A percentile compares a stretch with the other conserved stretches of the same genome.
Conservation (phyloP, 208 protist species). For the Phytomonas francai region DNA sequence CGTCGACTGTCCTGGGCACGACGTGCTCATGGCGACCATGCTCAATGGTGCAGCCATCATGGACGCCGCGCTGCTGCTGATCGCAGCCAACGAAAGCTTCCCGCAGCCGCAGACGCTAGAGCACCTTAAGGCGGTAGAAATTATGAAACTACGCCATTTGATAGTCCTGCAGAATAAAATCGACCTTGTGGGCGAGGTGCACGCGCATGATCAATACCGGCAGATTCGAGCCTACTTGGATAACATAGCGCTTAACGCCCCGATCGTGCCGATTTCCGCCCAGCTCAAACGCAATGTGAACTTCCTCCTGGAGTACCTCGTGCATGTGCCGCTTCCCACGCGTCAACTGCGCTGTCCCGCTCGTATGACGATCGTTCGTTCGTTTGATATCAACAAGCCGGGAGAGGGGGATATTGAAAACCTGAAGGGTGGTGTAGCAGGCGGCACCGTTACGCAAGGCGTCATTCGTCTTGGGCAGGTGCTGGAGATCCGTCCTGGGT, state of each 20-base stretch:
- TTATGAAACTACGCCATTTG: conserved; percentile 98
- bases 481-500: conserved; percentile 99
- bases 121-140: conserved; percentile 98
- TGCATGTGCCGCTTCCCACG: conserved; percentile 96
- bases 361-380: conserved; percentile 98
- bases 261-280: conserved; percentile 99
- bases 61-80: conserved; percentile 99
- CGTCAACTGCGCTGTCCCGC: conserved; percentile 92
- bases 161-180: conserved; percentile 99
- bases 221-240: conserved; percentile 90
- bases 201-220: conserved; percentile 93
- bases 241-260: conserved; percentile 90
- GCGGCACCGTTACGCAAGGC: conserved; percentile 97
- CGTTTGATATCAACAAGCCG: conserved; percentile 99
- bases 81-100: conserved; percentile 98
- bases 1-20: conserved; percentile 99
- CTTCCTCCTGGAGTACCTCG: conserved; percentile 96
- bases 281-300: conserved; percentile 99
- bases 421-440: conserved; percentile 97
- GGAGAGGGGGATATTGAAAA: conserved; percentile 93
- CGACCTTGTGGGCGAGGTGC: conserved; percentile 97
- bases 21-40: conserved; percentile 99
- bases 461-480: conserved; percentile 96
- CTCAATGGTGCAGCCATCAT: conserved; percentile 99
- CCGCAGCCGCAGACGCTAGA: conserved; percentile 93